Base-by-base conservation (phyloP, 306 rosid species). In the Trifolium repens region DNA sequence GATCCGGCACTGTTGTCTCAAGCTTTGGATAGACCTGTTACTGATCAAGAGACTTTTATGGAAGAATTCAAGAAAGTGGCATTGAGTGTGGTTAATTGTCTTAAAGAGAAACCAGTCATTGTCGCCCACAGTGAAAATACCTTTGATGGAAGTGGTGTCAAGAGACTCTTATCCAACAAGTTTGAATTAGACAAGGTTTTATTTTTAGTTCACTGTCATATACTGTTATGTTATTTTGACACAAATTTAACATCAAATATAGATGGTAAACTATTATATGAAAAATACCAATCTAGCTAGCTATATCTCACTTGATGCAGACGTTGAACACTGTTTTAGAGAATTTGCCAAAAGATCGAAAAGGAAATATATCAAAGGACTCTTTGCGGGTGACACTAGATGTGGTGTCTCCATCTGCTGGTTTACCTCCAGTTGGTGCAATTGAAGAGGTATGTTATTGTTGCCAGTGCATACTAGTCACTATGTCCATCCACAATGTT, bases 61-160 rank as follows among this genome's bases (percentile, higher is more conserved):
- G 85, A 73, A 73, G 98, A 87, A 72, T 90, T 96, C 71, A 96
- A 89, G 89, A 92, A 80, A 84, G 97, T 83, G 14, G 90, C 78
- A 40, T 52, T 78, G 60, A 78, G 14, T 39, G 72, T 78, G 67
- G 82, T 53, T 63, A 30, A 52, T 40, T 52, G 14, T 71, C 82
- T 78, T 71, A 78, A 78, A 63, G 82, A 78, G 73, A 71, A 71
- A 63, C 82, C 82, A 40, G 73, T 62, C 49, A 78, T 78, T 52
- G 98, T 96, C 53, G 99, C 99, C 16, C 99, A 96, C 70, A 92
- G 89, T 85, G 99, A 92, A 75, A 92, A 90, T 82, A 82, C 90
- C 70, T 92, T 92, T 82, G 99, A 92, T 80, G 99, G 99, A 75
- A 87, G 85, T 24, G 90, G 87, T 39, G 43, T 92, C 53, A 87